Conservation (phyloP, 305 asterid genomes). For the Solanum hybrid region DNA sequence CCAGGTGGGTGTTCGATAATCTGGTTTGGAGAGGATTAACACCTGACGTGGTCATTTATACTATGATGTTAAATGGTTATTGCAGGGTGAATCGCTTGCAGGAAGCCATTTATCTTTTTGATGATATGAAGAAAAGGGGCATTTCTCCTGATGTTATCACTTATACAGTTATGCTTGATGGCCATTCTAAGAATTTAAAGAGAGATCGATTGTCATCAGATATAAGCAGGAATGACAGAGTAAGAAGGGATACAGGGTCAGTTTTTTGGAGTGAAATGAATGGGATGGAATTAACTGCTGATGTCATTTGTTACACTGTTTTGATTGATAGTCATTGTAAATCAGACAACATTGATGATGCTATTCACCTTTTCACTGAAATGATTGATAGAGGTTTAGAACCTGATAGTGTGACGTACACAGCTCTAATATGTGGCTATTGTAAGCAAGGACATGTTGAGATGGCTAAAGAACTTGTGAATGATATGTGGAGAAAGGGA, state of each 20-base stretch:
- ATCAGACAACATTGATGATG: slow-evolving; percentile 50
- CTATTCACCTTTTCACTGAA: slow-evolving; percentile 46
- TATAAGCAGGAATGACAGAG: neutral
- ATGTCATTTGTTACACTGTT: slow-evolving; percentile 53
- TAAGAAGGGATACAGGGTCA: slow-evolving; percentile 1
- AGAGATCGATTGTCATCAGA: slow-evolving; percentile 10
- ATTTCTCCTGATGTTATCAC: slow-evolving; percentile 60
- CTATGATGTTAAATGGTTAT: slow-evolving; percentile 65
- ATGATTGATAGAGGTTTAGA: slow-evolving; percentile 50
- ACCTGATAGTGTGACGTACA: slow-evolving; percentile 59
- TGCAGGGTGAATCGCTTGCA: slow-evolving; percentile 39
- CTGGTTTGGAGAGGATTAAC: slow-evolving; percentile 37
- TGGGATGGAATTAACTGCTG: slow-evolving; percentile 43
- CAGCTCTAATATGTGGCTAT: slow-evolving; percentile 64
- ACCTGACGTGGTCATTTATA: slow-evolving; percentile 50
- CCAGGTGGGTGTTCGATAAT: slow-evolving; percentile 41
- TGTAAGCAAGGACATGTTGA: slow-evolving; percentile 33
- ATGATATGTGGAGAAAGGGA: slow-evolving; percentile 27
- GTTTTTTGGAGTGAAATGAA: slow-evolving; percentile 32
- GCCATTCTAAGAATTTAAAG: slow-evolving; percentile 30
- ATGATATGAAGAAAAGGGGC: slow-evolving; percentile 55
- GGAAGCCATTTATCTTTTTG: slow-evolving; percentile 49
- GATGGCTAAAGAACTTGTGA: slow-evolving; percentile 19
- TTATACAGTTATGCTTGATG: slow-evolving; percentile 61
- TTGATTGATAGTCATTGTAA: slow-evolving; percentile 63